phyloP scores from a whole-genome alignment of 2,329 filamentous ascomycete genomes.

The Aquanectria penicillioides region DNA sequence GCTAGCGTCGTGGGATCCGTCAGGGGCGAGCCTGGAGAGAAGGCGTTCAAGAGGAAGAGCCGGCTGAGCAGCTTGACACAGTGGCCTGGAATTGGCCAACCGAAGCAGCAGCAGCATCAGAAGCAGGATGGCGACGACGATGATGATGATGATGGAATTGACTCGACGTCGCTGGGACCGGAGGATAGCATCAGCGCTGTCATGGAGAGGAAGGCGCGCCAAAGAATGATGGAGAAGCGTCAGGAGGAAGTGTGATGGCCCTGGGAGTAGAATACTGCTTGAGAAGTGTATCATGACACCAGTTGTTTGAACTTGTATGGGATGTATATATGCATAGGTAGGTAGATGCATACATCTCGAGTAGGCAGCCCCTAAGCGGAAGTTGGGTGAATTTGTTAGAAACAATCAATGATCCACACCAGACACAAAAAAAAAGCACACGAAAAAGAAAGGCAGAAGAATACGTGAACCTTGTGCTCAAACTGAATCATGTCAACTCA shows the following conservation, averaged over 20 bases:
- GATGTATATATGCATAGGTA: too few relatives aligned
- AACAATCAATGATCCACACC: neutral
- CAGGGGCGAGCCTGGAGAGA: neutral
- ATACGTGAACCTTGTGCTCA: too few relatives aligned
- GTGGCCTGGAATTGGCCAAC: too few relatives aligned
- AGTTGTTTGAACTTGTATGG: neutral
- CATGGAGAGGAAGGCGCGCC: neutral
- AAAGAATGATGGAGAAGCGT: neutral
- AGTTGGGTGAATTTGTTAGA: neutral
- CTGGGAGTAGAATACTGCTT: neutral
- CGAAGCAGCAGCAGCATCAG: too few relatives aligned
- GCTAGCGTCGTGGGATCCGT: neutral
- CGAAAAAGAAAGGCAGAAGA: too few relatives aligned
- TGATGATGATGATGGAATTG: neutral
- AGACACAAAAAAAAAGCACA: neutral
- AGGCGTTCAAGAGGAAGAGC: too few relatives aligned
- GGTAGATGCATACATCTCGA: neutral
- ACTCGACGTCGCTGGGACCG: neutral
- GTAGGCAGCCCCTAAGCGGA: neutral
- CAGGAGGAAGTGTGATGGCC: neutral
- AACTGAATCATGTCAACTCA: too few relatives aligned
- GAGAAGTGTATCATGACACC: neutral
- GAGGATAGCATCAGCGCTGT: slow-evolving; percentile 2
- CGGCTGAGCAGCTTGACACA: neutral
- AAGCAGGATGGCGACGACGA: neutral